A percentile compares a stretch with the other conserved stretches of the same genome.
These are phyloP conservation scores for Aspergillus conjunctus DNA, from an alignment of 495 filamentous ascomycete genomes.

Conservation along the genomic window DNA sequence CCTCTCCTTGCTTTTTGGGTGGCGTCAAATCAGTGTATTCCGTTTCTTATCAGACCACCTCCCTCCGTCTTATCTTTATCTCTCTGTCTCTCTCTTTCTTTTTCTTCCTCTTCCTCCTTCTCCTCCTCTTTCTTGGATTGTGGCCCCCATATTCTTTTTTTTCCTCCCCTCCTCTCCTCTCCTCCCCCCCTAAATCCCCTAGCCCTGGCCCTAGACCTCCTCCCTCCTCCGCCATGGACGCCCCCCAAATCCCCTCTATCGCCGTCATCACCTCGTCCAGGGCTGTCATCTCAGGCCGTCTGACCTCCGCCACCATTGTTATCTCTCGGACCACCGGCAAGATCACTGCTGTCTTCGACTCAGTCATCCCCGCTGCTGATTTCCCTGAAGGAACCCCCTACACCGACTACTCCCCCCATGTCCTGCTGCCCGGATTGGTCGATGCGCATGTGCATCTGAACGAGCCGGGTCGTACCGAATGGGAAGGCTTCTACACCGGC, in stretches of 20 bases:
- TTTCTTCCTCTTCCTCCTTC: background rate
- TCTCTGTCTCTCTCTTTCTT: background rate
- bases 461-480: slow-evolving; percentile 95
- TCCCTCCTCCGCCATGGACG: slow-evolving; percentile 29
- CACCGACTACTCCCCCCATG: slow-evolving; percentile 80
- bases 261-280: slow-evolving; percentile 81
- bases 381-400: slow-evolving; percentile 77
- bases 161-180: background rate
- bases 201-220: background rate
- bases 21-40: background rate
- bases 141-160: background rate
- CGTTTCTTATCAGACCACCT: background rate
- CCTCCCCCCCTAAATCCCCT: background rate
- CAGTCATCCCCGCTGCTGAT: slow-evolving; percentile 66
- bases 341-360: slow-evolving; percentile 75
- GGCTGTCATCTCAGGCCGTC: slow-evolving; percentile 65
- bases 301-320: slow-evolving; percentile 78
- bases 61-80: slow-evolving; percentile 12
- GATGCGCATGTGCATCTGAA: slow-evolving; percentile 98
- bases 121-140: background rate
- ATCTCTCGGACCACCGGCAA: slow-evolving; percentile 80
- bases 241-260: slow-evolving; percentile 47
- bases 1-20: slow-evolving; percentile 1
- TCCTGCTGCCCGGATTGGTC: slow-evolving; percentile 88
- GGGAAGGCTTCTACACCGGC: slow-evolving; percentile 96